Evolutionary conservation across 805 yeast genomes (phyloP).

Genomic region (Ogataea degrootiae): DNA sequence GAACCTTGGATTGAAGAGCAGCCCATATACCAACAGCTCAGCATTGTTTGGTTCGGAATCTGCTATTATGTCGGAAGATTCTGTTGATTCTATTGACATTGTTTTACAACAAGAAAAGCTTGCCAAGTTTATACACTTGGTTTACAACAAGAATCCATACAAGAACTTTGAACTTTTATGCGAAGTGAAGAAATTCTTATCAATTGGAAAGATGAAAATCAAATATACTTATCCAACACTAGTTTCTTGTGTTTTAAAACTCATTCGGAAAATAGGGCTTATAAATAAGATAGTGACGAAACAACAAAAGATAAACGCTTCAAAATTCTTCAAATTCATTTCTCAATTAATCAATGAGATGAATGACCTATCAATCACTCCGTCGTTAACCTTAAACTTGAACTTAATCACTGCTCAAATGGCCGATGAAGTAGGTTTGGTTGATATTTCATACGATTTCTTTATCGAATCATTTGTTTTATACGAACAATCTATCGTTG

Average conservation of each 20-base stretch:
- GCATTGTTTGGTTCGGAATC: constrained; percentile 25
- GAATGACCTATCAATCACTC: constrained; percentile 33
- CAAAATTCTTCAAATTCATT: constrained; percentile 60
- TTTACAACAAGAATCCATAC: constrained; percentile 46
- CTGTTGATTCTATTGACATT: constrained; percentile 32
- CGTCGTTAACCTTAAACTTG: constrained; percentile 36
- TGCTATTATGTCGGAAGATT: constrained; percentile 15
- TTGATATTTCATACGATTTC: constrained; percentile 79
- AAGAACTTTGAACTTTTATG: constrained; percentile 42
- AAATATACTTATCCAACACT: constrained; percentile 74
- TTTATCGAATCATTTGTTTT: constrained; percentile 83
- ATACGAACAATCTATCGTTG: constrained; percentile 61
- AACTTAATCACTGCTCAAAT: constrained; percentile 65
- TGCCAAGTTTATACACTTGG: constrained; percentile 64
- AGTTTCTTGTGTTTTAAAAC: constrained; percentile 53
- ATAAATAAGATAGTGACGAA: constrained; percentile 20
- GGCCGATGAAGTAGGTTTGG: constrained; percentile 72
- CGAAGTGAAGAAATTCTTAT: constrained; percentile 42
- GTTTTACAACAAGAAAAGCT: constrained; percentile 52
- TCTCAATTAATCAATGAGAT: constrained; percentile 69
- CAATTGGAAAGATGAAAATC: constrained; percentile 51
- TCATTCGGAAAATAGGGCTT: constrained; percentile 47
- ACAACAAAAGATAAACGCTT: constrained; percentile 16
- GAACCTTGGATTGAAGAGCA: constrained; percentile 32
- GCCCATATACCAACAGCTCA: constrained; percentile 7